Conservation (phyloP, 1,284 basidiomycete genomes). For the Apiotrichum laibachii region DNA sequence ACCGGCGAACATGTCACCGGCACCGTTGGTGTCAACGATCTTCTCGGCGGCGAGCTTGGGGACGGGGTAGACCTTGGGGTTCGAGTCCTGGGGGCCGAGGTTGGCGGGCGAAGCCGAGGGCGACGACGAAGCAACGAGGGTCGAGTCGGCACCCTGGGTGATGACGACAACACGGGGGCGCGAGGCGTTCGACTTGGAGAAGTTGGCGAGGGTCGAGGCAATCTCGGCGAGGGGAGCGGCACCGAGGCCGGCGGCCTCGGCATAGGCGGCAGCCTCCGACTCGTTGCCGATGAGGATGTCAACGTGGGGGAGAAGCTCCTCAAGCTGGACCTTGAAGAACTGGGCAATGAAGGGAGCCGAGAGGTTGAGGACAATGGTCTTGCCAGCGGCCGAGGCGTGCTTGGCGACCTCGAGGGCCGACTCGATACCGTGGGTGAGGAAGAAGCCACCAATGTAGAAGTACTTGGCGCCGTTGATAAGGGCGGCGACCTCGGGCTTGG, state of each 20-base stretch:
- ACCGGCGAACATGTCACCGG: constrained; percentile 99
- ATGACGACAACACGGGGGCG: constrained; percentile 82
- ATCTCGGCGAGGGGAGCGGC: constrained; percentile 65
- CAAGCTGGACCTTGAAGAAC: constrained; percentile 83
- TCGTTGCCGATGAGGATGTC: constrained; percentile 94
- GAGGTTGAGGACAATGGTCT: constrained; percentile 88
- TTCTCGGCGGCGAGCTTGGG: constrained; percentile 61
- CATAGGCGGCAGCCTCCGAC: constrained; percentile 86
- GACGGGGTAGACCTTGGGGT: constrained; percentile 63
- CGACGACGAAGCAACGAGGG: constrained; percentile 69
- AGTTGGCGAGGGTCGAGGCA: constrained; percentile 68
- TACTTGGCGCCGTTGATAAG: constrained; percentile 76
- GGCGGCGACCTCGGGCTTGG: constrained; percentile 70
- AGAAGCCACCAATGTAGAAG: constrained; percentile 96
- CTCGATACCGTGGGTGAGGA: constrained; percentile 88
- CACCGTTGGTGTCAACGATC: constrained; percentile 98
- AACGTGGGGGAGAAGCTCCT: constrained; percentile 73
- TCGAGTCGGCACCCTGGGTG: constrained; percentile 83
- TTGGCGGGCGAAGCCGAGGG: constrained; percentile 55
- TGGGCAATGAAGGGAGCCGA: constrained; percentile 97
- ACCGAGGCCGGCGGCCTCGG: constrained; percentile 60
- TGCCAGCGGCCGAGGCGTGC: constrained; percentile 72
- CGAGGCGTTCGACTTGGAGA: constrained; percentile 63
- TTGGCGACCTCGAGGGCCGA: constrained; percentile 73
- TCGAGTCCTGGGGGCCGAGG: constrained; percentile 43